A percentile compares a stretch with the other conserved stretches of the same genome.
Conservation (phyloP, 1,139 yeast genomes). For the Zygoascus hellenicus region DNA sequence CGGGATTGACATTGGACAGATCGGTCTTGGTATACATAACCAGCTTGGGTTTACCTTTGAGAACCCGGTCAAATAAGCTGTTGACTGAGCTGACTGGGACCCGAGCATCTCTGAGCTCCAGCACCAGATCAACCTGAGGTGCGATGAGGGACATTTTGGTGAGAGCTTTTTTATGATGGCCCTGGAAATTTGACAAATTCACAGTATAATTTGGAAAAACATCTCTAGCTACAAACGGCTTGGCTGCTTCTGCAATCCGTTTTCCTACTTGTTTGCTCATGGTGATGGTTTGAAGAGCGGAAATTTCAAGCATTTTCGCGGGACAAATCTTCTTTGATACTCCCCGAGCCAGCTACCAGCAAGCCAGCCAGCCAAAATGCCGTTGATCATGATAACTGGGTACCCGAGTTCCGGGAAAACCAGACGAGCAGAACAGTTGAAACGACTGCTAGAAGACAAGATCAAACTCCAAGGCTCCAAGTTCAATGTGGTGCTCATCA, state of each 20-base stretch:
- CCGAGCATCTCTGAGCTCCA: constrained; percentile 82
- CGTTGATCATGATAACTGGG: constrained; percentile 77
- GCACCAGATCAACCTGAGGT: constrained; percentile 72
- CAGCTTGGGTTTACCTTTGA: constrained; percentile 53
- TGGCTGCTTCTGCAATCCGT: not conserved
- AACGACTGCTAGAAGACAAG: constrained; percentile 42
- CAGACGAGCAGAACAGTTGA: constrained; percentile 57
- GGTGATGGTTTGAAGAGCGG: not conserved
- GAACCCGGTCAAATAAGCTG: constrained; percentile 65
- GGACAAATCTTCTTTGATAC: not conserved
- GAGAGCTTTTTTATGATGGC: constrained; percentile 83
- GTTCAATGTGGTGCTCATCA: constrained; percentile 58
- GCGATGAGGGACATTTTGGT: constrained; percentile 62
- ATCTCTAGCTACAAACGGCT: constrained; percentile 31
- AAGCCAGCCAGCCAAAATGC: constrained; percentile 46
- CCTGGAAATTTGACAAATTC: constrained; percentile 74
- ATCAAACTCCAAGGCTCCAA: constrained; percentile 46
- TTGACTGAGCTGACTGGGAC: constrained; percentile 86
- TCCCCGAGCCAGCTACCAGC: not conserved
- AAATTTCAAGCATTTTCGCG: not conserved
- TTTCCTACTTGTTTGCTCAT: not conserved
- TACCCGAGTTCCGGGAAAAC: constrained; percentile 84
- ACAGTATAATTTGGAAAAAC: constrained; percentile 59
- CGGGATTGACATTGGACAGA: constrained; percentile 25
- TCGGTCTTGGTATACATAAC: constrained; percentile 69